Percentiles rank a stretch among this genome's conserved stretches.
These are phyloP conservation scores for Trichoderma polysporum DNA, from an alignment of 2,329 filamentous ascomycete genomes.

Conservation along the genomic window DNA sequence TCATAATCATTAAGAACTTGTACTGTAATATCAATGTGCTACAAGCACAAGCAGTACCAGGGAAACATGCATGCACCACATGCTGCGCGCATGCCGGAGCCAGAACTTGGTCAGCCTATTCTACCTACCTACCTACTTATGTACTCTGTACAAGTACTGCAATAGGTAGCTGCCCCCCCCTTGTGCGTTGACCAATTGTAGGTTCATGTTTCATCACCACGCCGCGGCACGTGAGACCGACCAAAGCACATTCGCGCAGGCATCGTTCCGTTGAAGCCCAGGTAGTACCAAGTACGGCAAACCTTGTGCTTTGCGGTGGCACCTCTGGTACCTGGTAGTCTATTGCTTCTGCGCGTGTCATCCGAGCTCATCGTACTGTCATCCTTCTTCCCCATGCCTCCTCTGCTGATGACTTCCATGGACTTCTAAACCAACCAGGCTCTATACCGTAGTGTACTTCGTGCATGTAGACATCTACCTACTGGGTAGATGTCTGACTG, in stretches of 20 bases:
- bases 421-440: background rate
- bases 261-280: background rate
- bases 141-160: no score
- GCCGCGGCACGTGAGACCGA: slow-evolving; percentile 2
- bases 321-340: background rate
- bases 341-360: background rate
- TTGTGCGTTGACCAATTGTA: background rate
- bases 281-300: background rate
- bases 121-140: no score
- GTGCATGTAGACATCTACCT: no score
- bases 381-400: background rate
- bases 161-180: background rate
- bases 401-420: background rate
- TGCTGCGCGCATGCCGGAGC: background rate
- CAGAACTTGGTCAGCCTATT: background rate
- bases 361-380: no score
- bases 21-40: no score
- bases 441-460: background rate
- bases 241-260: background rate
- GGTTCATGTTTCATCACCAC: background rate
- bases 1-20: background rate
- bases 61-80: no score
- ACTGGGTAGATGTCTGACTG: no score
- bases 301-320: background rate
- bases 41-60: no score